These are phyloP conservation scores for Perkinsus olseni DNA, from an alignment of 169 alveolate genomes.

Conservation along the genomic window DNA sequence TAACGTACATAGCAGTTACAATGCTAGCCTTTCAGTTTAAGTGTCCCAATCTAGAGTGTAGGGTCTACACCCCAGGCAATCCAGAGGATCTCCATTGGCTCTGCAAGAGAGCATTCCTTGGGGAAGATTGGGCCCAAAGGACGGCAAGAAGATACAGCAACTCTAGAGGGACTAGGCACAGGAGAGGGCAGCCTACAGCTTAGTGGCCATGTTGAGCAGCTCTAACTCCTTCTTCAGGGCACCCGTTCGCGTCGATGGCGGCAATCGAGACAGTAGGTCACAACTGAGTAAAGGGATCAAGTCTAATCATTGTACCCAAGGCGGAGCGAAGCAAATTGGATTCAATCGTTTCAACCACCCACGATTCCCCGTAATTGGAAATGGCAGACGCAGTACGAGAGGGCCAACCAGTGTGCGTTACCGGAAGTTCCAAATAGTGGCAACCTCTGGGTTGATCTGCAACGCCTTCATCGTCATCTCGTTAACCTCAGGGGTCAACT, in stretches of 20 bases:
- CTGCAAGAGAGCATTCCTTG: too few species aligned
- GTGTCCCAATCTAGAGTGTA: too few species aligned
- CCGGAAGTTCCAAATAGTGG: slow-evolving; percentile 34
- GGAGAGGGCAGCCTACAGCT: background rate
- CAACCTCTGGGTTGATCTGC: slow-evolving; percentile 26
- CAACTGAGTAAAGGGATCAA: background rate
- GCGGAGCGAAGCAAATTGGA: too few species aligned
- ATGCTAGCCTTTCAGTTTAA: too few species aligned
- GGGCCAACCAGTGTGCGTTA: background rate
- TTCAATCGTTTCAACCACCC: too few species aligned
- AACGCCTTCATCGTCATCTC: slow-evolving; percentile 23
- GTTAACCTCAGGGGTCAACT: slow-evolving; percentile 1
- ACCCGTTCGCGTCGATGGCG: background rate
- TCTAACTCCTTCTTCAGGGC: background rate
- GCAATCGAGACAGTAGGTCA: background rate
- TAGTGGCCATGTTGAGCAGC: background rate
- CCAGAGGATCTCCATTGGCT: too few species aligned
- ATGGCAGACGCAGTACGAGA: background rate
- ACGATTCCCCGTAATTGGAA: background rate
- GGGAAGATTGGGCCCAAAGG: too few species aligned
- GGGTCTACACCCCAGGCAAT: too few species aligned
- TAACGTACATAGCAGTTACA: too few species aligned
- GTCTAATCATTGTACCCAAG: too few species aligned
- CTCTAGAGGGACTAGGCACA: too few species aligned
- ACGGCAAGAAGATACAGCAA: too few species aligned